Evolutionary conservation across 352 stramenopile species (phyloP), one percentile per base, ranked within the genome.

Genomic region (Phytophthora sansomeana): DNA sequence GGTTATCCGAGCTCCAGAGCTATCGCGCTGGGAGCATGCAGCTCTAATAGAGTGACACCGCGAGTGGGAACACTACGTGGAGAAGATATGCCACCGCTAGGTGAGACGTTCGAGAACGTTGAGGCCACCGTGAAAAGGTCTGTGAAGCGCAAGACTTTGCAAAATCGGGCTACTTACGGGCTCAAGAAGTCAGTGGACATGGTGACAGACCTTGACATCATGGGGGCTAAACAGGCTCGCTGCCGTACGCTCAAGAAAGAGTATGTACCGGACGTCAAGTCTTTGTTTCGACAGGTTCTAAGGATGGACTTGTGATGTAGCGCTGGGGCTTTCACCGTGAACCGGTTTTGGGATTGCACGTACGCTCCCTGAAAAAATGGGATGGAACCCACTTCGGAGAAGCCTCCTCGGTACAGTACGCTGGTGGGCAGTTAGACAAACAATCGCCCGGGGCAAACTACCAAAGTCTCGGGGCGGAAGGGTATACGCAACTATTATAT

Each of bases 71-170:
- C n/a, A n/a, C n/a, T n/a, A n/a, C n/a, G n/a, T n/a, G n/a, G n/a
- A n/a, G n/a, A n/a, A n/a, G n/a, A 57, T 69, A 10, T 14, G 19
- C 10, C 21, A 62, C 10, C 60, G 50, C 19, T 68, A 6, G 51
- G 52, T 26, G 53, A 69, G 53, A 53, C 54, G 43, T 57, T 33
- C 17, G 62, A 64, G 28, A 50, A 58, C 14, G 57, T 64, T 5
- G 52, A 49, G 19, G 52, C 36, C 7, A 63, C 48, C 5, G 42
- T 69, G 9, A 69, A 69, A 38, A 46, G 47, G 4, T 46, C 30
- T 46, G 30, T 51, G 1, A 49, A 52, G 13, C 35, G 42, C 0
- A n/a, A 29, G 17, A 50, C n/a, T n/a, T n/a, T n/a, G n/a, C 52
- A 58, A 24, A 62, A 57, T 17, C 28, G 57, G 38, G 33, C 52